Evolutionary conservation across 371 early-diverging fungal genomes (phyloP).

Genomic region (Mortierella sp.): DNA sequence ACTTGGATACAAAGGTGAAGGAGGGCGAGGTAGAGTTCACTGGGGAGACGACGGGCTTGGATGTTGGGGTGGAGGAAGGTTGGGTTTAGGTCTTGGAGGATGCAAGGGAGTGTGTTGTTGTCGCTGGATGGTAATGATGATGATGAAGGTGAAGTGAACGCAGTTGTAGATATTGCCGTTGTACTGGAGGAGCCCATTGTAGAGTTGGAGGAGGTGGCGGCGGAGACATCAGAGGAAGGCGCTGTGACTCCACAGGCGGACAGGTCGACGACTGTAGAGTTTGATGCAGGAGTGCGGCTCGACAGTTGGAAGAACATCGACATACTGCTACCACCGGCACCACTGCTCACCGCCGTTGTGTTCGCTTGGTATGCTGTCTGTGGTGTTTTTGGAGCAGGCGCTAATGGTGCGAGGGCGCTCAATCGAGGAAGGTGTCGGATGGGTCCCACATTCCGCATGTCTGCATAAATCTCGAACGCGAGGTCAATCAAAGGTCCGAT

Average conservation of each 20-base stretch:
- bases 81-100: conserved; percentile 29
- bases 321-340: background rate
- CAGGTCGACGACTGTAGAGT: conserved; percentile 5
- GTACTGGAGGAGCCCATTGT: background rate
- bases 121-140: background rate
- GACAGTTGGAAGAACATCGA: conserved; percentile 30
- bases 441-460: conserved; percentile 43
- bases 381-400: background rate
- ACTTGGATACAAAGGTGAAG: conserved; percentile 50
- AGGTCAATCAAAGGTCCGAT: conserved; percentile 43
- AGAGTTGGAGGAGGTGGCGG: background rate
- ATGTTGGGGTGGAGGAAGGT: conserved; percentile 16
- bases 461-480: conserved; percentile 50
- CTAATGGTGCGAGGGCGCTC: conserved; percentile 10
- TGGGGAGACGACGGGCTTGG: conserved; percentile 34
- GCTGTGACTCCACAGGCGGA: conserved; percentile 10
- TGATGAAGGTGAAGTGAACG: background rate
- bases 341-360: background rate
- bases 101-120: background rate
- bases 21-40: conserved; percentile 45
- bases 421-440: conserved; percentile 35
- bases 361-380: background rate
- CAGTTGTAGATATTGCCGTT: background rate
- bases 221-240: background rate
- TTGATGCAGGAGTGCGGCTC: background rate